Conservation (phyloP, 768 basidiomycete genomes). For the Paxillus rubicundulus region DNA sequence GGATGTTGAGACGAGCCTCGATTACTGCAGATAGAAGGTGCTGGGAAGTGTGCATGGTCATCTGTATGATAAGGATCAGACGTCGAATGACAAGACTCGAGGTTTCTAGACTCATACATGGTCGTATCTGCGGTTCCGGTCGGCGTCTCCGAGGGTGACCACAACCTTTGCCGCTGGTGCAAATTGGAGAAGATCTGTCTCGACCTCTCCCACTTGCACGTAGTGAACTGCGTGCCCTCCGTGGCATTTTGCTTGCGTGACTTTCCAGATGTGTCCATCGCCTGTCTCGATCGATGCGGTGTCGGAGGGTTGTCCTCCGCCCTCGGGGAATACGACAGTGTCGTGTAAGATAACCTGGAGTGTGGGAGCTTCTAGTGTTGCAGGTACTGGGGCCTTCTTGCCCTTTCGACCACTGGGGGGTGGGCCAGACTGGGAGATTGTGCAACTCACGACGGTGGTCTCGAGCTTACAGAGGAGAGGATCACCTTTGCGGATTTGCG, state of each 20-base stretch:
- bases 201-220: constrained; percentile 42
- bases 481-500: constrained; percentile 47
- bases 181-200: constrained; percentile 47
- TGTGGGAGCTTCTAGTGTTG: constrained; percentile 43
- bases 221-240: constrained; percentile 78
- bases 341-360: constrained; percentile 72
- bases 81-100: not conserved
- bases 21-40: constrained; percentile 81
- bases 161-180: constrained; percentile 49
- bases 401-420: constrained; percentile 45
- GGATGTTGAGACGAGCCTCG: constrained; percentile 57
- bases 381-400: constrained; percentile 51
- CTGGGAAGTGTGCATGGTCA: constrained; percentile 84
- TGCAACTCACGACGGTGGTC: constrained; percentile 54
- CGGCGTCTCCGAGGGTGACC: constrained; percentile 55
- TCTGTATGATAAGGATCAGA: constrained; percentile 38
- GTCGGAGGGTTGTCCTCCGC: constrained; percentile 80
- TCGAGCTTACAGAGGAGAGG: constrained; percentile 60
- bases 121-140: constrained; percentile 66
- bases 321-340: constrained; percentile 80
- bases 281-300: constrained; percentile 52
- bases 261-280: constrained; percentile 51
- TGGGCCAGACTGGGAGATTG: constrained; percentile 44
- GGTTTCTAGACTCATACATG: constrained; percentile 48
- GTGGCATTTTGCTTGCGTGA: constrained; percentile 64